Percentiles rank a stretch among this genome's conserved stretches.
These are phyloP conservation scores for Thalassiosira pacifica DNA, from an alignment of 352 stramenopile genomes.

Conservation along the genomic window DNA sequence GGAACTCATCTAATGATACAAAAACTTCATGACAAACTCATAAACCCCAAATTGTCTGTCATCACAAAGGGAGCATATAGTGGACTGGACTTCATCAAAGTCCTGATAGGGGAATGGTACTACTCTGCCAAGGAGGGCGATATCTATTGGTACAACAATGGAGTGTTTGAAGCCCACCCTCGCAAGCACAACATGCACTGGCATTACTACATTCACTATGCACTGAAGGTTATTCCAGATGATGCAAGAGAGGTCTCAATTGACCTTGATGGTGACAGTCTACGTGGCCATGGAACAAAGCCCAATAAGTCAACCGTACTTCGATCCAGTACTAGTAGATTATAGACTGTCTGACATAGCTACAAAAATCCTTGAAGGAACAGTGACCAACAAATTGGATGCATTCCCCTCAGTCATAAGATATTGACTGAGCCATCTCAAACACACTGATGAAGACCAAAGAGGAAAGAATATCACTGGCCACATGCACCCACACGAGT, in stretches of 20 bases:
- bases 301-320: too few species aligned
- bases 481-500: too few species aligned
- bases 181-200: not conserved
- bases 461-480: too few species aligned
- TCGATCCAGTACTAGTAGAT: too few species aligned
- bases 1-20: not conserved
- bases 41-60: not conserved
- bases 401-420: too few species aligned
- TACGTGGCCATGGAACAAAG: too few species aligned
- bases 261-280: too few species aligned
- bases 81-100: not conserved
- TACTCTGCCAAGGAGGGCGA: not conserved
- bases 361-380: too few species aligned
- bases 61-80: not conserved
- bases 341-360: too few species aligned
- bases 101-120: not conserved
- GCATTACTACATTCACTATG: conserved; percentile 14
- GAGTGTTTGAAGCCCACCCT: conserved; percentile 22
- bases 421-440: too few species aligned
- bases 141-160: not conserved
- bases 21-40: not conserved
- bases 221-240: conserved; percentile 23
- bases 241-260: conserved; percentile 12
- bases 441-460: too few species aligned
- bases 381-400: too few species aligned